Percentiles rank a stretch among this genome's conserved stretches.
phyloP scores from a whole-genome alignment of 257 asterid genomes.

The Nicotiana paniculata region DNA sequence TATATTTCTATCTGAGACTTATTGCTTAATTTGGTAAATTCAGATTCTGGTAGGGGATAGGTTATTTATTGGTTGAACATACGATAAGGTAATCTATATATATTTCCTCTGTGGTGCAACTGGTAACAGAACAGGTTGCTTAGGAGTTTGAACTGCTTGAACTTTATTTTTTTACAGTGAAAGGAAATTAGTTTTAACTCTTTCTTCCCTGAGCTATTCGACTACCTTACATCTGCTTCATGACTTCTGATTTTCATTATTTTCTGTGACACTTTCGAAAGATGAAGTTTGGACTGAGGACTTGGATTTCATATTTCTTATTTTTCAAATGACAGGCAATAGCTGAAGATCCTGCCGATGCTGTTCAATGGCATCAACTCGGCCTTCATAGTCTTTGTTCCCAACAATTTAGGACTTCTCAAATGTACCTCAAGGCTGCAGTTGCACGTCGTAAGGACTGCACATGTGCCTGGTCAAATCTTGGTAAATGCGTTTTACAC shows the following conservation, averaged over 20 bases:
- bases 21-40: background rate
- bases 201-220: background rate
- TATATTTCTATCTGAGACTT: background rate
- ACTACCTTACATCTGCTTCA: background rate
- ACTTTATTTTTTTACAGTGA: background rate
- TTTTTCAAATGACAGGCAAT: slow-evolving; percentile 49
- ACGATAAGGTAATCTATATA: background rate
- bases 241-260: background rate
- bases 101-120: background rate
- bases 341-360: slow-evolving; percentile 90
- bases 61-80: background rate
- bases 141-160: background rate
- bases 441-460: slow-evolving; percentile 64
- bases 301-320: background rate
- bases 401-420: slow-evolving; percentile 74
- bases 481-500: slow-evolving; percentile 41
- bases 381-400: slow-evolving; percentile 89
- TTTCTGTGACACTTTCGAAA: background rate
- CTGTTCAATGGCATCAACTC: slow-evolving; percentile 96
- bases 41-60: background rate
- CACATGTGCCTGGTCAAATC: slow-evolving; percentile 92
- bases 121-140: background rate
- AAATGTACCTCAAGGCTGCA: slow-evolving; percentile 80
- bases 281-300: background rate
- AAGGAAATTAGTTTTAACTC: background rate